Percentiles rank a stretch among this genome's conserved stretches.
Conservation (phyloP, 2,329 filamentous ascomycete species). For the Aspergillus sp. region DNA sequence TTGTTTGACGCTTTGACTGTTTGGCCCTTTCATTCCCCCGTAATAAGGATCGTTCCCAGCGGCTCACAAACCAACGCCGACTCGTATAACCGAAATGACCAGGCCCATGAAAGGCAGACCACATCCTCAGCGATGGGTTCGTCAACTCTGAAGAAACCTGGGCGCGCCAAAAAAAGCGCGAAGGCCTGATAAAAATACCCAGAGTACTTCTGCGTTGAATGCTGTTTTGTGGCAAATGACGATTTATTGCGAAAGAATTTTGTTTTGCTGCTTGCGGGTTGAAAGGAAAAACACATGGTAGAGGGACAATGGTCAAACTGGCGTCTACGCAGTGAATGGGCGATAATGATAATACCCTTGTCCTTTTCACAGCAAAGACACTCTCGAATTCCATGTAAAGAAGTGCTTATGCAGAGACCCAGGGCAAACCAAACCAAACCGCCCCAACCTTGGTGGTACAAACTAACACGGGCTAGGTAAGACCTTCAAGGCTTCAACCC, state of each 20-base stretch:
- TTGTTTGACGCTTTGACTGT: background rate
- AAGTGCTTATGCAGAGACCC: constrained; percentile 2
- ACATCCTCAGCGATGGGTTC: background rate
- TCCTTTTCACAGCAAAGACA: background rate
- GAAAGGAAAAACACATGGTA: background rate
- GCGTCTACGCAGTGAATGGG: background rate
- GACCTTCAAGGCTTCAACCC: background rate
- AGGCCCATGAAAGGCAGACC: constrained; percentile 2
- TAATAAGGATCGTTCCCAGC: background rate
- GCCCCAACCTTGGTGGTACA: constrained; percentile 1
- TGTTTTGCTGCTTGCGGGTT: background rate
- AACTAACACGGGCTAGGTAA: constrained; percentile 9
- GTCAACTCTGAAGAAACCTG: background rate
- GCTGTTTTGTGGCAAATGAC: background rate
- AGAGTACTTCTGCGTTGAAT: background rate
- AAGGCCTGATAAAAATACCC: background rate
- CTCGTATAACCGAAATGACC: constrained; percentile 6
- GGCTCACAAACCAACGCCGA: background rate
- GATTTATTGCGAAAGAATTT: background rate
- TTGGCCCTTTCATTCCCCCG: background rate
- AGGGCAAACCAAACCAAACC: background rate
- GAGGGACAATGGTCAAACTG: background rate
- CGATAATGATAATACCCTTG: background rate
- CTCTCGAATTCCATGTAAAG: background rate
- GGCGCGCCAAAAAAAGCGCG: background rate